Base-by-base conservation (phyloP, 257 asterid genomes). In the Orobanche coerulescens region DNA sequence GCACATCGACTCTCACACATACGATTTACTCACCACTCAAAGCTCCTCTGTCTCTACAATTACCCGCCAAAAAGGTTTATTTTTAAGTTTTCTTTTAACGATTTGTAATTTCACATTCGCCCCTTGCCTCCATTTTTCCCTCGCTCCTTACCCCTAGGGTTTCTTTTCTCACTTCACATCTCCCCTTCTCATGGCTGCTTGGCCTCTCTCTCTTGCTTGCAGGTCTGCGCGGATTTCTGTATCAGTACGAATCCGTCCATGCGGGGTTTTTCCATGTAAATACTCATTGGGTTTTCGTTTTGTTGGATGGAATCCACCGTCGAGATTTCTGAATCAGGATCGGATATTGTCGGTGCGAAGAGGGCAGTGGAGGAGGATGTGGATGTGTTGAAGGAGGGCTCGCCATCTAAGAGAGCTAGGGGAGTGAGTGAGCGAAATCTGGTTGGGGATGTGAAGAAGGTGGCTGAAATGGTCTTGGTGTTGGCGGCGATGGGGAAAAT, bases 401-500 rank as follows among this genome's bases (percentile, higher is more conserved):
- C 54, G 50, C 67, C 79, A 47, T 34, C 64, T 58, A 75, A 82
- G 79, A 71, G 73, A 68, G 50, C 73, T 64, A 71, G 64, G 62
- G 74, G 66, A 58, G 62, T 31, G 69, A 20, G 48, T 30, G 68
- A 48, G 5, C 58, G 68, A 51, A 62, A 50, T 40, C 52, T 46
- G 55, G 67, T 47, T 64, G 76, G 69, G 65, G 81, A 69, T 62
- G 77, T 86, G 70, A 80, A 69, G 80, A 70, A 79, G 75, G 92
- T 93, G 37, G 97, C 97, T 36, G 96, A 89, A 82, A 82, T 89
- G 83, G 95, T 89, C 61, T 64, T 93, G 79, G 88, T 93, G 49
- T 65, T 93, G 78, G 76, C 95, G 3, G 94, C 97, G 0, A 78
- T 93, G 94, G 96, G 96, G 73, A 86, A 84, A 68, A 89, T 93